Conservation (phyloP, 2,329 filamentous ascomycete species). For the Ascochyta pisi region DNA sequence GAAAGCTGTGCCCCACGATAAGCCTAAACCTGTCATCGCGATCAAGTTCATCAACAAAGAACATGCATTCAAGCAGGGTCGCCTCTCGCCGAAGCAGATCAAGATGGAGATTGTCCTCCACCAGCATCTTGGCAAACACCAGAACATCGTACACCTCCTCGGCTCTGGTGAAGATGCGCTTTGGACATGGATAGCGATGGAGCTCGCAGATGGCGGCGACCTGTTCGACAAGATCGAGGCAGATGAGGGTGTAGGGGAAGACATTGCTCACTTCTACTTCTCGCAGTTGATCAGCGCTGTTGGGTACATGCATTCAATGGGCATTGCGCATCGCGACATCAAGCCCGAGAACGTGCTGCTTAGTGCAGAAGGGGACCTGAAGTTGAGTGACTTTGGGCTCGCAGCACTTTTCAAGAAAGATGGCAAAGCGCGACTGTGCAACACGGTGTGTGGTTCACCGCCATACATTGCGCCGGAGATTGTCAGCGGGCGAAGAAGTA, state of each 20-base stretch:
- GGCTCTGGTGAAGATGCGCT: conserved; percentile 81
- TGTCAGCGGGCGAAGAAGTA: conserved; percentile 58
- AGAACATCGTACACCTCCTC: conserved; percentile 93
- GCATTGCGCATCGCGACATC: conserved; percentile 81
- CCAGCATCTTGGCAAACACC: conserved; percentile 84
- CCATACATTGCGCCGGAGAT: conserved; percentile 98
- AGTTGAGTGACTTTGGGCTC: conserved; percentile 96
- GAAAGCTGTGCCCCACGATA: conserved; percentile 80
- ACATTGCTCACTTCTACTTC: conserved; percentile 97
- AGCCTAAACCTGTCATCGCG: conserved; percentile 80
- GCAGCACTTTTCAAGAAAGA: conserved; percentile 93
- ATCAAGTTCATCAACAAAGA: conserved; percentile 99
- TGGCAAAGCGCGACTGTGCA: conserved; percentile 79
- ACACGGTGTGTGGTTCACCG: conserved; percentile 91
- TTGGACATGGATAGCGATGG: conserved; percentile 99
- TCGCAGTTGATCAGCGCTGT: conserved; percentile 88
- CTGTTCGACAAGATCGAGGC: conserved; percentile 99
- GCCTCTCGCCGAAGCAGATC: conserved; percentile 87
- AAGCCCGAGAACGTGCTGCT: conserved; percentile 92
- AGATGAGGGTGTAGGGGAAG: conserved; percentile 90
- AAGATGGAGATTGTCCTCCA: conserved; percentile 91
- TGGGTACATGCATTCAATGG: conserved; percentile 94
- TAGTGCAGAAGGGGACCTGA: conserved; percentile 82
- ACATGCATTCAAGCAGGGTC: conserved; percentile 87
- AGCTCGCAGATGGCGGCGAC: conserved; percentile 92